Percentiles rank a stretch among this genome's conserved stretches.
Conservation (phyloP, 257 asterid species). For the Salvia miltiorrhiza region DNA sequence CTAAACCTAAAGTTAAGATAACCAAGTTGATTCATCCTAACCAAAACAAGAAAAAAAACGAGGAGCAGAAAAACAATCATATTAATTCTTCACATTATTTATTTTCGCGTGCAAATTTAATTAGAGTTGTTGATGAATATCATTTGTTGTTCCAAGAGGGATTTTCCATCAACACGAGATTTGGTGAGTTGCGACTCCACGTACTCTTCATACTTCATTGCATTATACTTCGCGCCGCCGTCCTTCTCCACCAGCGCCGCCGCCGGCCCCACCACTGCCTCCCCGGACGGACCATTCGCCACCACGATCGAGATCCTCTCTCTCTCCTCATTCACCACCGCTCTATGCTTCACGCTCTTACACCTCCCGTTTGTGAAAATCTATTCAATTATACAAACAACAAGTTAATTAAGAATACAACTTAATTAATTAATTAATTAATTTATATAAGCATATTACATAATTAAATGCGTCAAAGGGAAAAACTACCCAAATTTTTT, state of each 20-base stretch:
- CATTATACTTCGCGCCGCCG: conserved; percentile 24
- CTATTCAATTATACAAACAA: background rate
- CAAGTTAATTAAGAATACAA: too few species aligned
- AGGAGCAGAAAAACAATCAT: too few species aligned
- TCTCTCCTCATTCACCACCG: conserved; percentile 30
- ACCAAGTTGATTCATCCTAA: too few species aligned
- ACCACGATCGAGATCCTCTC: conserved; percentile 42
- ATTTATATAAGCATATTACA: too few species aligned
- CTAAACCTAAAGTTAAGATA: too few species aligned
- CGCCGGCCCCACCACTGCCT: conserved; percentile 45
- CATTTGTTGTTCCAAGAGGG: conserved; percentile 28
- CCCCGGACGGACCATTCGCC: conserved; percentile 55
- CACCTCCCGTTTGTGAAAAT: conserved; percentile 37
- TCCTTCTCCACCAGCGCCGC: conserved; percentile 23
- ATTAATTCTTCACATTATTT: too few species aligned
- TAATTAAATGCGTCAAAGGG: too few species aligned
- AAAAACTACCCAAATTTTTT: too few species aligned
- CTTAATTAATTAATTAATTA: too few species aligned
- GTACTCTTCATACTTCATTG: conserved; percentile 47
- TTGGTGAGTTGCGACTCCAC: conserved; percentile 40
- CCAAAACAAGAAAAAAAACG: too few species aligned
- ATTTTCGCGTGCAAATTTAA: too few species aligned
- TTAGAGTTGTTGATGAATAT: too few species aligned
- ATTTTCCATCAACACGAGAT: conserved; percentile 31
- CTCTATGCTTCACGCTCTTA: conserved; percentile 40